Percentiles rank a stretch among this genome's conserved stretches.
Conservation (phyloP, 2,329 filamentous ascomycete genomes). For the Penicillium brasilianum region DNA sequence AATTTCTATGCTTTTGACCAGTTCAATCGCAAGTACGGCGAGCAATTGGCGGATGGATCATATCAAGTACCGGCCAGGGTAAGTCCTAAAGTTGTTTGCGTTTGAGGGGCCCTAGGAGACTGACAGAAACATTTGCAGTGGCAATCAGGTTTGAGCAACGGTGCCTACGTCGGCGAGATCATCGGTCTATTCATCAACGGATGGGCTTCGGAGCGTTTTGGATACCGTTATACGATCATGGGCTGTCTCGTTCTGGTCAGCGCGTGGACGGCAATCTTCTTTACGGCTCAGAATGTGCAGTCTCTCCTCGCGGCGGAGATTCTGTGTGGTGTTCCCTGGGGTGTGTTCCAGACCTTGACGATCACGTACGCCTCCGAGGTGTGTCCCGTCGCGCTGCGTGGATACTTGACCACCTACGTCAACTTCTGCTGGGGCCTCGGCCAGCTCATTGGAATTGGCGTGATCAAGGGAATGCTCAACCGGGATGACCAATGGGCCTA, state of each 20-base stretch:
- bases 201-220: constrained; percentile 57
- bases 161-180: constrained; percentile 52
- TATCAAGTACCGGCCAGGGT: constrained; percentile 49
- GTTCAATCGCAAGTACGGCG: constrained; percentile 51
- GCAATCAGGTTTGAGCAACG: constrained; percentile 54
- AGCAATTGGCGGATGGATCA: constrained; percentile 36
- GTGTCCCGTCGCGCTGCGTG: constrained; percentile 52
- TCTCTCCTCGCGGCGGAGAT: constrained; percentile 57
- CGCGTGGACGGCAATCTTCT: constrained; percentile 57
- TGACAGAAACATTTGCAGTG: constrained; percentile 39
- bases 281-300: constrained; percentile 56
- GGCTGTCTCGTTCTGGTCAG: constrained; percentile 52
- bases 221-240: constrained; percentile 58
- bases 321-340: constrained; percentile 58
- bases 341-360: constrained; percentile 57
- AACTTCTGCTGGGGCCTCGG: constrained; percentile 56
- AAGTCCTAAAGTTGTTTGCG: constrained; percentile 20
- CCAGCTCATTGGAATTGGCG: constrained; percentile 57
- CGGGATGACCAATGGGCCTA: constrained; percentile 57
- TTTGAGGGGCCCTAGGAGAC: not conserved
- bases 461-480: constrained; percentile 55
- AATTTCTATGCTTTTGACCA: constrained; percentile 68
- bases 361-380: constrained; percentile 55
- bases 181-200: constrained; percentile 59
- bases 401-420: constrained; percentile 54